phyloP scores from a whole-genome alignment of 2,329 filamentous ascomycete species.

The Colletotrichum caudatum region DNA sequence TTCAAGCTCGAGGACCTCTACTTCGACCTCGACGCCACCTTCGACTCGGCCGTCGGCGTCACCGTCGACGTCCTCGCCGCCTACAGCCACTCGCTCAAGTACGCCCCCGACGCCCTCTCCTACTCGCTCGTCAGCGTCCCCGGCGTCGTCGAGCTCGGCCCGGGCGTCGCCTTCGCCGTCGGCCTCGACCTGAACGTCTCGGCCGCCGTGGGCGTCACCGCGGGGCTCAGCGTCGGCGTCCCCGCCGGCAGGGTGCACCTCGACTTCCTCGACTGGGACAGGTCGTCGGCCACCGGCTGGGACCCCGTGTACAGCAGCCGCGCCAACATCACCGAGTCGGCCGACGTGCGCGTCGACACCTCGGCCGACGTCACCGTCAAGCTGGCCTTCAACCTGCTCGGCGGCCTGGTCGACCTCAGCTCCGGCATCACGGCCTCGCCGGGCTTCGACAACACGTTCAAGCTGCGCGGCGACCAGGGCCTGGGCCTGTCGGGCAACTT shows the following conservation, averaged over 20 bases:
- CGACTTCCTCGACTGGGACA: conserved; percentile 50
- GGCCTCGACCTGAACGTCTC: conserved; percentile 53
- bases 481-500: conserved; percentile 39
- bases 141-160: conserved; percentile 54
- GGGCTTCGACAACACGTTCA: conserved; percentile 53
- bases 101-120: conserved; percentile 52
- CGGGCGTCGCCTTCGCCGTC: conserved; percentile 53
- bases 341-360: conserved; percentile 50
- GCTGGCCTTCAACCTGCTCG: conserved; percentile 52
- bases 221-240: conserved; percentile 50
- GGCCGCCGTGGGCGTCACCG: conserved; percentile 49
- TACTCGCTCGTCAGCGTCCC: conserved; percentile 56
- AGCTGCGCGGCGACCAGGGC: conserved; percentile 46
- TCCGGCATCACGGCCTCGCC: conserved; percentile 54
- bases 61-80: conserved; percentile 51
- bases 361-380: conserved; percentile 54
- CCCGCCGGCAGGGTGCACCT: conserved; percentile 54
- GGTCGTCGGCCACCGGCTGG: conserved; percentile 51
- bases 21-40: conserved; percentile 57
- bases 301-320: conserved; percentile 51
- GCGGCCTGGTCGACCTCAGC: conserved; percentile 52
- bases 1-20: conserved; percentile 52
- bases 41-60: conserved; percentile 53
- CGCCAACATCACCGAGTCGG: conserved; percentile 50
- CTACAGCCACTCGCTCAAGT: conserved; percentile 51